A percentile compares a stretch with the other conserved stretches of the same genome.
Evolutionary conservation across 2,329 filamentous ascomycete species (phyloP).

Genomic region (Beauveria sp.): DNA sequence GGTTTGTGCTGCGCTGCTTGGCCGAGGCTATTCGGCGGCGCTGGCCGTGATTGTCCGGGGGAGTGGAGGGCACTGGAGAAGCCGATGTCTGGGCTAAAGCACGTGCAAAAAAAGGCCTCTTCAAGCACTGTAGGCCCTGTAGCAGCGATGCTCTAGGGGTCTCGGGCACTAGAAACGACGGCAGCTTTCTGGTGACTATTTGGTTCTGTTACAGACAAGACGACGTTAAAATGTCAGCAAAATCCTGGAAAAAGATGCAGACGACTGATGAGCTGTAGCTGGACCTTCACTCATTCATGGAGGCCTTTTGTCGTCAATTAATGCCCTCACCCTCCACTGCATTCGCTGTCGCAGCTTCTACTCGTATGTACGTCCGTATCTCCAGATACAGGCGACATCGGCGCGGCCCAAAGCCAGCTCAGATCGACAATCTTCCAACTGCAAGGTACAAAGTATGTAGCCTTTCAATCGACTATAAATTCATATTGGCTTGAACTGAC

Average conservation of each 20-base stretch:
- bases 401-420: not conserved
- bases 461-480: not conserved
- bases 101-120: not conserved
- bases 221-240: not conserved
- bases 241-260: not conserved
- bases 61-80: not conserved
- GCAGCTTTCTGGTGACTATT: too few species aligned
- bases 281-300: not conserved
- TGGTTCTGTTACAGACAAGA: not conserved
- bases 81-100: not conserved
- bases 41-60: conserved; percentile 7
- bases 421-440: not conserved
- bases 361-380: conserved; percentile 10
- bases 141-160: not conserved
- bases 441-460: not conserved
- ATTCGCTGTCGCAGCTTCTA: not conserved
- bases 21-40: conserved; percentile 9
- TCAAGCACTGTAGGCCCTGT: not conserved
- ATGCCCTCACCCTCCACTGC: not conserved
- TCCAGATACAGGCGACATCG: conserved; percentile 9
- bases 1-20: not conserved
- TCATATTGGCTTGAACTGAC: not conserved
- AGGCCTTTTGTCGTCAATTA: not conserved
- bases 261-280: not conserved
- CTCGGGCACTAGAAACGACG: not conserved